A percentile compares a stretch with the other conserved stretches of the same genome.
Conservation (phyloP, 78 protist species). For the Dictyostelium capitatum region DNA sequence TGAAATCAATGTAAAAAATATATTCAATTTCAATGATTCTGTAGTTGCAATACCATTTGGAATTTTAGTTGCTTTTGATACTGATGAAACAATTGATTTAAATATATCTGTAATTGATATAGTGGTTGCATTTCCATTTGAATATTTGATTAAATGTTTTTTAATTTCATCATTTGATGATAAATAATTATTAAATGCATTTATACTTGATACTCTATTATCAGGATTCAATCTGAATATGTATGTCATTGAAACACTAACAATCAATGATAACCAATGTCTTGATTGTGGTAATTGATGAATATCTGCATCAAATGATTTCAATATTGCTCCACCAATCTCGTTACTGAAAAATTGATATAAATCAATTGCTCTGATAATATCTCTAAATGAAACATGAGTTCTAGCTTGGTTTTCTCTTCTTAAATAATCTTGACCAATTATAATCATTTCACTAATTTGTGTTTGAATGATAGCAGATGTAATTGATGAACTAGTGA, state of each 20-base stretch:
- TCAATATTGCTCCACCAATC: background rate
- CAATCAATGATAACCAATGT: slow-evolving; percentile 57
- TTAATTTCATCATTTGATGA: no score
- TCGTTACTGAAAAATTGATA: slow-evolving; percentile 28
- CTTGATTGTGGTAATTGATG: background rate
- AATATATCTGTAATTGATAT: background rate
- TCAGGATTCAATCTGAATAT: slow-evolving; percentile 25
- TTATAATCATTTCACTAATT: slow-evolving; percentile 11
- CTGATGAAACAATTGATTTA: background rate
- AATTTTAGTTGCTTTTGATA: background rate
- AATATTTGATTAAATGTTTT: background rate
- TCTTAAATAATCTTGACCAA: slow-evolving; percentile 39
- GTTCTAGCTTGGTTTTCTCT: slow-evolving; percentile 29
- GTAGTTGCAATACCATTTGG: slow-evolving; percentile 66
- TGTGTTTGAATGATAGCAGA: background rate
- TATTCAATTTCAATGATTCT: slow-evolving; percentile 45
- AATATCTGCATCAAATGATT: background rate
- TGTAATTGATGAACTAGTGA: background rate
- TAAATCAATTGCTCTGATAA: slow-evolving; percentile 53
- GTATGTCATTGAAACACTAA: slow-evolving; percentile 28
- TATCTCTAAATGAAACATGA: slow-evolving; percentile 72
- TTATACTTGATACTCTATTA: background rate
- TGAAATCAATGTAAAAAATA: slow-evolving; percentile 34
- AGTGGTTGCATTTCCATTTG: background rate
- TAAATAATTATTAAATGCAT: background rate